A percentile compares a stretch with the other conserved stretches of the same genome.
Conservation (phyloP, 371 early-diverging fungal species). For the Mucor circinelloides region DNA sequence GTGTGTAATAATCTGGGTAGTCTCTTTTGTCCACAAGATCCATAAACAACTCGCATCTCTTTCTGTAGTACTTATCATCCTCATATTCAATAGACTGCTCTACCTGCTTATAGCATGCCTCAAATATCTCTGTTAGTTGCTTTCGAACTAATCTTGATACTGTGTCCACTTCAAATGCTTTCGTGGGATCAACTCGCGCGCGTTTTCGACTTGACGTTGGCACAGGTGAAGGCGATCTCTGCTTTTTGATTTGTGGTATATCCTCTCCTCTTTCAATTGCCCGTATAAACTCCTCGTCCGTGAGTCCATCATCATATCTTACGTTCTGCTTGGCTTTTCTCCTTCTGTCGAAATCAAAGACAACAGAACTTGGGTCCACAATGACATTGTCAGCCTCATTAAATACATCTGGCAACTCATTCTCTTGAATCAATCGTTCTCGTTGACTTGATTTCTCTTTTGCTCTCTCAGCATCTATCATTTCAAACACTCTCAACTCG, state of each 20-base stretch:
- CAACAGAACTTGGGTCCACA: conserved; percentile 47
- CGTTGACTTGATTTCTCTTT: conserved; percentile 32
- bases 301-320: conserved; percentile 90
- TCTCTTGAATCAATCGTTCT: conserved; percentile 80
- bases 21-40: conserved; percentile 74
- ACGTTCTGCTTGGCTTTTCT: conserved; percentile 69
- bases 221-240: background rate
- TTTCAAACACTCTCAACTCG: conserved; percentile 32
- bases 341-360: conserved; percentile 59
- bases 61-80: conserved; percentile 52
- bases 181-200: background rate
- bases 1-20: conserved; percentile 85
- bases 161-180: conserved; percentile 23
- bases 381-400: conserved; percentile 53
- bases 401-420: conserved; percentile 86
- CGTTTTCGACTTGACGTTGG: background rate
- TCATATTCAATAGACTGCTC: conserved; percentile 55
- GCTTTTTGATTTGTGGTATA: background rate
- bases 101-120: conserved; percentile 54
- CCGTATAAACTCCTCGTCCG: conserved; percentile 90
- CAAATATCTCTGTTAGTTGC: conserved; percentile 52
- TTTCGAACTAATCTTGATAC: conserved; percentile 46
- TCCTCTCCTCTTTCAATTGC: conserved; percentile 7
- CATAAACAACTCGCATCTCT: conserved; percentile 69
- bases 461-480: conserved; percentile 50